Percentiles rank a stretch among this genome's conserved stretches.
phyloP scores from a whole-genome alignment of 192 early-diverging fungal genomes.

The Dissophora globulifera region DNA sequence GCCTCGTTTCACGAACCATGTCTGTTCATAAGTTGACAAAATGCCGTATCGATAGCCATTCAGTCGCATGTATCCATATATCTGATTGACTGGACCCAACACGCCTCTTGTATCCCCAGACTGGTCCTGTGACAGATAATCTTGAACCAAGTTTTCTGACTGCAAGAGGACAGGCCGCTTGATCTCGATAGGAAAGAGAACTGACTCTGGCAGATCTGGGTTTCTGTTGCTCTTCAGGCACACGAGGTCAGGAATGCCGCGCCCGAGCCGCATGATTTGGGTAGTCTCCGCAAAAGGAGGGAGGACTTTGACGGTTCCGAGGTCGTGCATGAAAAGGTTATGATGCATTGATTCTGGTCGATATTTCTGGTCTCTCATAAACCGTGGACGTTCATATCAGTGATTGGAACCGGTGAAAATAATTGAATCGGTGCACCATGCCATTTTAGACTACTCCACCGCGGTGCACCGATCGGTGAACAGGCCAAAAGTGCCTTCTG shows the following conservation, averaged over 20 bases:
- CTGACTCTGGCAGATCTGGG: not conserved
- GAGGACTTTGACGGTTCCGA: constrained; percentile 5
- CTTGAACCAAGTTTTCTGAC: constrained; percentile 8
- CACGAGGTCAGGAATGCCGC: constrained; percentile 14
- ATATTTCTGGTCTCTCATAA: constrained; percentile 7
- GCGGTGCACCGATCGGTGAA: too few relatives aligned
- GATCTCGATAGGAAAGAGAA: constrained; percentile 19
- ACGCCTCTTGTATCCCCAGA: constrained; percentile 1
- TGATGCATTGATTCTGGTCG: constrained; percentile 6
- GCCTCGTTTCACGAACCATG: constrained; percentile 21
- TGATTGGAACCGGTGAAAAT: too few relatives aligned
- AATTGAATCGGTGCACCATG: too few relatives aligned
- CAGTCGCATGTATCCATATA: constrained; percentile 7
- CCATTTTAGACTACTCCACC: too few relatives aligned
- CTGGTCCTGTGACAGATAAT: not conserved
- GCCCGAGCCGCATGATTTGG: constrained; percentile 6
- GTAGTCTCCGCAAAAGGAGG: constrained; percentile 1
- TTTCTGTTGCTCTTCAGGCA: constrained; percentile 2
- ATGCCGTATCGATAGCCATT: constrained; percentile 34
- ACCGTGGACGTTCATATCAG: constrained; percentile 12
- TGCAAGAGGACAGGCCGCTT: constrained; percentile 5
- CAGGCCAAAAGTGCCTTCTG: too few relatives aligned
- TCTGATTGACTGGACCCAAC: constrained; percentile 3
- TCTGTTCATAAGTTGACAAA: constrained; percentile 34
- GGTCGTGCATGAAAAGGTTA: constrained; percentile 1